Evolutionary conservation across 768 basidiomycete species (phyloP).

Genomic region (Artomyces pyxidatus): DNA sequence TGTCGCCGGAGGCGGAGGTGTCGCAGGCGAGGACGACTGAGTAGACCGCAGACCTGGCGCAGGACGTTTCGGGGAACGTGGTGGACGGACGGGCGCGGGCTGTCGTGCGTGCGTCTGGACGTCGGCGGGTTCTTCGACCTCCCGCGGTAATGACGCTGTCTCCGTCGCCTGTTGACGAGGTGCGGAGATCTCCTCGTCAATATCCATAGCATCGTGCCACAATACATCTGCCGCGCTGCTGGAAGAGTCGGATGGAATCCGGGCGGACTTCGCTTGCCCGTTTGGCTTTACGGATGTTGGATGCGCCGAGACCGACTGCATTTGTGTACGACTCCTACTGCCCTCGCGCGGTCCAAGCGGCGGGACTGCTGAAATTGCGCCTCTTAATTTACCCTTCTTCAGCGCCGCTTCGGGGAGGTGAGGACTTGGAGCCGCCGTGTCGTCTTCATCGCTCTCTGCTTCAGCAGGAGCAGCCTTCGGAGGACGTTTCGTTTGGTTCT

Average conservation of each 20-base stretch:
- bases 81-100: background rate
- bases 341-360: background rate
- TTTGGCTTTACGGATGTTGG: background rate
- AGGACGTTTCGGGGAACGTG: background rate
- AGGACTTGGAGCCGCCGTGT: too few species aligned
- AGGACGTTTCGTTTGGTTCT: background rate
- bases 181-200: background rate
- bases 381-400: background rate
- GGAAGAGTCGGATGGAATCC: background rate
- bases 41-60: background rate
- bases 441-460: background rate
- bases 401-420: background rate
- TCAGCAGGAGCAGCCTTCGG: background rate
- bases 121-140: background rate
- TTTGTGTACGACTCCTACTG: background rate
- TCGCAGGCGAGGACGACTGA: background rate
- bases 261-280: background rate
- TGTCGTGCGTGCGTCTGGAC: too few species aligned
- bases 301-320: slow-evolving; percentile 1
- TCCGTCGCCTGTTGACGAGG: too few species aligned
- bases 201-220: slow-evolving; percentile 5
- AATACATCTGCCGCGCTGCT: background rate
- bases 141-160: too few species aligned
- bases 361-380: background rate
- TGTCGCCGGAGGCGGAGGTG: slow-evolving; percentile 1